Base-by-base conservation (phyloP, 2,329 filamentous ascomycete genomes). In the Raffaelea albimanens region DNA sequence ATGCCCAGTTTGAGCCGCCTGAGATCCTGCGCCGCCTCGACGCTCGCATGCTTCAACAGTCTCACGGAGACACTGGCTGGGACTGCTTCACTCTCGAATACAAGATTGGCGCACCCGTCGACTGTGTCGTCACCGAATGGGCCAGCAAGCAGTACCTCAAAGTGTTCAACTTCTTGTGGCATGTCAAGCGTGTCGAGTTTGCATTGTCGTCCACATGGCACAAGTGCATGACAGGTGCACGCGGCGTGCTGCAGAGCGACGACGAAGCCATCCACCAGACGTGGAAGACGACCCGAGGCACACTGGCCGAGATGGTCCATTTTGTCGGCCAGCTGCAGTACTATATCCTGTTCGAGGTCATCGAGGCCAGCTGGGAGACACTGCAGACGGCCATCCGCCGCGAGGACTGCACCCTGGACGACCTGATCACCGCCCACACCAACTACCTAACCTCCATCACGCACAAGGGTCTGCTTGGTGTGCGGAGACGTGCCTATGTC, bases 51-150 rank as follows among this genome's bases (percentile, higher is more conserved):
- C 76, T 98, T 38, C 91, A 97, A 67, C 76, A 97, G 5, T 94
- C 86, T 9, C 90, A 96, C 58, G 93, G 93, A 45, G 93, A 98
- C 58, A 97, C 96, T 46, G 93, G 93, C 44, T 98, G 93, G 93
- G 93, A 98, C 61, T 95, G 94, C 61, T 98, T 98, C 67, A 98
- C 93, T 0, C 79, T 98, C 9, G 94, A 98, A 63, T 98, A 98
- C 69, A 96, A 97, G 63, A 93, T 98, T 56, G 90, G 95, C 62
- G 86, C 91, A 2, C 93, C 93, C 0, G 87, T 96, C 21, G 93
- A 98, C 61, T 93, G 98, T 23, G 90, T 98, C 43, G 89, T 98
- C 36, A 97, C 91, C 0, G 88, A 94, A 39, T 96, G 90, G 80
- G 90, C 89, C 41, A 91, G 87, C 55, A 86, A 91, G 20, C 91